These are phyloP conservation scores for carrot (Daucus carota) DNA, from an alignment of 129 eudicot genomes.

Conservation along the genomic window DH1_v3.0 NC_030384.2:18785001-18785500, in stretches of 20 bases:
- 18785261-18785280: constrained; percentile 88
- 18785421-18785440: constrained; percentile 36
- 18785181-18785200: neutral
- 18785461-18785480: neutral
- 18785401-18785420: constrained; percentile 82
- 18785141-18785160: no score
- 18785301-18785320: no score
- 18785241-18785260: constrained; percentile 82
- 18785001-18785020: no score
- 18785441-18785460: neutral
- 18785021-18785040: no score
- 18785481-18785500: no score
- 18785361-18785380: constrained; percentile 95
- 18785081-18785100: no score
- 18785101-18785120: no score
- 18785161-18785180: no score
- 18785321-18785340: constrained; percentile 93
- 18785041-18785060: no score
- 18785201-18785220: constrained; percentile 53
- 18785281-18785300: constrained; percentile 70
- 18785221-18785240: constrained; percentile 93
- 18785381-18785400: constrained; percentile 86
- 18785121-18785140: no score
- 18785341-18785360: constrained; percentile 85
- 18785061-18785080: no score